Conservation (phyloP, 2,329 filamentous ascomycete species). For the Sporothrix mexicana region DNA sequence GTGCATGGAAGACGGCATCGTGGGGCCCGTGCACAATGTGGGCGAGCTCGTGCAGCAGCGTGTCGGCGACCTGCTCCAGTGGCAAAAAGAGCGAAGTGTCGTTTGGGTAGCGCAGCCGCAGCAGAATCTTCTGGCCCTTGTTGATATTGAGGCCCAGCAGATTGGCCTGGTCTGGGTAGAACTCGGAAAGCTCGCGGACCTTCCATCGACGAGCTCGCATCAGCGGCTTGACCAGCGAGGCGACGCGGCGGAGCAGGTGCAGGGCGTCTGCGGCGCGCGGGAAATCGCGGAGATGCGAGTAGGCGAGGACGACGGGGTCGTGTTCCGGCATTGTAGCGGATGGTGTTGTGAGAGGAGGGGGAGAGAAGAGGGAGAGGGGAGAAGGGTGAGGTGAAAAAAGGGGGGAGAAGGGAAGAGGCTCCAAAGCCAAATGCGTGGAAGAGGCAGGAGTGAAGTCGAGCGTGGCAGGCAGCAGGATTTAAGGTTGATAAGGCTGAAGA, state of each 20-base stretch:
- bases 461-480: slow-evolving; percentile 15
- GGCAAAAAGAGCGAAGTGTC: slow-evolving; percentile 80
- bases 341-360: neutral
- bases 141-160: slow-evolving; percentile 83
- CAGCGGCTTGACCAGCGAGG: slow-evolving; percentile 89
- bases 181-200: slow-evolving; percentile 80
- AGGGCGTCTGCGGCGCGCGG: slow-evolving; percentile 58
- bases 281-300: slow-evolving; percentile 56
- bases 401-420: neutral
- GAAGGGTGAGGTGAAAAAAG: neutral
- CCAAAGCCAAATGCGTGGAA: too few relatives aligned
- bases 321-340: slow-evolving; percentile 49
- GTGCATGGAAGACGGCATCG: slow-evolving; percentile 77
- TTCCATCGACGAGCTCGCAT: slow-evolving; percentile 87
- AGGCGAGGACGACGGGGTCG: slow-evolving; percentile 55
- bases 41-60: slow-evolving; percentile 92
- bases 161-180: slow-evolving; percentile 76
- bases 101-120: slow-evolving; percentile 77
- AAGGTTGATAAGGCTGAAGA: slow-evolving; percentile 4
- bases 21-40: slow-evolving; percentile 87
- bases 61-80: slow-evolving; percentile 81
- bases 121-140: slow-evolving; percentile 75
- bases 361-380: neutral
- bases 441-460: neutral
- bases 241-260: slow-evolving; percentile 75